phyloP scores from a whole-genome alignment of 2,329 filamentous ascomycete species.

The Aureobasidium mangrovei region DNA sequence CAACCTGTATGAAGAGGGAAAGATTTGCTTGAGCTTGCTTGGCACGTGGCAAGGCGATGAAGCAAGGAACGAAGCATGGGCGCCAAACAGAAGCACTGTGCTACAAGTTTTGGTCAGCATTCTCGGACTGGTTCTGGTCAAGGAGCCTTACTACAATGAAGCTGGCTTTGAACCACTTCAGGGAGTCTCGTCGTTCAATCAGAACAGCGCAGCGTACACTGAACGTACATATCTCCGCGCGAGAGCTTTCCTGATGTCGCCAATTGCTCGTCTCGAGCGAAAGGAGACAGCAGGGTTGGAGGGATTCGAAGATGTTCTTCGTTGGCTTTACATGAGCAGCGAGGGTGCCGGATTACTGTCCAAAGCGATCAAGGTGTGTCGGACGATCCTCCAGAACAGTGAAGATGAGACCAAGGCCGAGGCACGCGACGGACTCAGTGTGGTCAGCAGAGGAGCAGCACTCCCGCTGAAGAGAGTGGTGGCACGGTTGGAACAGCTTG shows the following conservation, averaged over 20 bases:
- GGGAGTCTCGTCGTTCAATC: constrained; percentile 33
- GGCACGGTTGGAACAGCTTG: constrained; percentile 9
- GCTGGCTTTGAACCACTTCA: constrained; percentile 49
- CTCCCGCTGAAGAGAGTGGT: constrained; percentile 17
- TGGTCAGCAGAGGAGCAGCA: constrained; percentile 40
- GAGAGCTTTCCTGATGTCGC: constrained; percentile 37
- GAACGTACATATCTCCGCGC: constrained; percentile 48
- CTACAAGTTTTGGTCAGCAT: constrained; percentile 51
- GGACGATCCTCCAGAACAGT: constrained; percentile 34
- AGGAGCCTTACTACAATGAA: constrained; percentile 56
- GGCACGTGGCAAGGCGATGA: constrained; percentile 49
- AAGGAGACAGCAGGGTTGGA: constrained; percentile 19
- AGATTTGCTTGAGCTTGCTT: constrained; percentile 51
- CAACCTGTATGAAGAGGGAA: constrained; percentile 55
- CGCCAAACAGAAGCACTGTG: constrained; percentile 42
- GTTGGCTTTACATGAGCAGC: constrained; percentile 41
- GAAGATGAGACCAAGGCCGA: constrained; percentile 23
- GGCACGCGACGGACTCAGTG: constrained; percentile 36
- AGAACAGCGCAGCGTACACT: constrained; percentile 43
- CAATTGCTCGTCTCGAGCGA: not conserved
- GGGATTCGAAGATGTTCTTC: constrained; percentile 44
- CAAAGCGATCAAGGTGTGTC: constrained; percentile 35
- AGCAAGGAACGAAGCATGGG: constrained; percentile 48
- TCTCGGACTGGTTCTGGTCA: constrained; percentile 49
- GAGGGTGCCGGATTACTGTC: constrained; percentile 32